Conservation (phyloP, 495 filamentous ascomycete species). For the Trichoderma virens region DNA sequence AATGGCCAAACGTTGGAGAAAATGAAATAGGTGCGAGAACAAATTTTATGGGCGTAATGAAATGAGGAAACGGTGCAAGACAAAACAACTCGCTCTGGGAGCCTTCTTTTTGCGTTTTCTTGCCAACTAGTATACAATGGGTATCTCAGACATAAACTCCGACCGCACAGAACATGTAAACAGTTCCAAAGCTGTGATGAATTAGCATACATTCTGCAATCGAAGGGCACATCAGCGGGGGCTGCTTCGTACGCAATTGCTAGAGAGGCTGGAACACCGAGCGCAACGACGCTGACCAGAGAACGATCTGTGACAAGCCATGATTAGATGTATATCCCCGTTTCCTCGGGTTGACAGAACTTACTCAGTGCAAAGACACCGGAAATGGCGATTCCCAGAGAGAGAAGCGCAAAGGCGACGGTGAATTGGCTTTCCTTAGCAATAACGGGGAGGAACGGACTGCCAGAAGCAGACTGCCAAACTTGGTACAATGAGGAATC, state of each 20-base stretch:
- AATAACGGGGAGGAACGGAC: constrained; percentile 73
- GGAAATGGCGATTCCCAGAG: constrained; percentile 56
- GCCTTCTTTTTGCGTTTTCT: constrained; percentile 17
- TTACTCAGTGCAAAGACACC: constrained; percentile 77
- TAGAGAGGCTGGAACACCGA: constrained; percentile 81
- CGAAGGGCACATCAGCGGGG: neutral
- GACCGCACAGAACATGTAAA: constrained; percentile 97
- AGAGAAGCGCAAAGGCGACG: constrained; percentile 70
- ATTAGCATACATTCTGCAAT: constrained; percentile 14
- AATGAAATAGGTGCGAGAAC: neutral
- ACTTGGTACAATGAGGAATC: constrained; percentile 72
- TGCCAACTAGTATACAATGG: constrained; percentile 15
- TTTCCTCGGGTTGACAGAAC: constrained; percentile 20
- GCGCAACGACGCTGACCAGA: constrained; percentile 62
- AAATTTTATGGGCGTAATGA: neutral
- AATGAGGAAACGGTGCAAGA: neutral
- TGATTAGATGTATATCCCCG: neutral
- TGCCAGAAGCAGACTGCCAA: constrained; percentile 81
- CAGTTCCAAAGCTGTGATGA: constrained; percentile 71
- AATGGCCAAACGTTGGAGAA: neutral
- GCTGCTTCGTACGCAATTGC: constrained; percentile 71
- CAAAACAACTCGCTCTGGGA: neutral
- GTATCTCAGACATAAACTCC: constrained; percentile 89
- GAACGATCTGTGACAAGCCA: constrained; percentile 62
- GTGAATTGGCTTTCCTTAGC: constrained; percentile 78